Evolutionary conservation across 768 basidiomycete genomes (phyloP).

Genomic region (Cytidiella melzeri): DNA sequence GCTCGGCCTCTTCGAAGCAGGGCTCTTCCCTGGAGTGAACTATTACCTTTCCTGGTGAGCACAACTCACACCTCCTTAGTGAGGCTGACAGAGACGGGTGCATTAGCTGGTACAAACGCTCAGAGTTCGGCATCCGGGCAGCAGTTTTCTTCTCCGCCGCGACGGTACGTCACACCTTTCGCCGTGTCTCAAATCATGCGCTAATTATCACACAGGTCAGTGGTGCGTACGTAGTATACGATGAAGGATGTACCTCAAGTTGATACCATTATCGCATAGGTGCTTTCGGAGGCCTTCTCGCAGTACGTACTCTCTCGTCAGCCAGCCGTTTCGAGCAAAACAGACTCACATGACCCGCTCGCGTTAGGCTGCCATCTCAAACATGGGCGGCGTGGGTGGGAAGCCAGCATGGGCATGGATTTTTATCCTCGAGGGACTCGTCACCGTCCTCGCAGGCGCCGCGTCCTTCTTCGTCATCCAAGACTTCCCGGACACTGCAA

Average conservation of each 20-base stretch:
- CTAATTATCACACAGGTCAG: constrained; percentile 6
- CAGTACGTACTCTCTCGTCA: too few relatives aligned
- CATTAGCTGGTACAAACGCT: constrained; percentile 58
- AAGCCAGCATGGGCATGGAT: constrained; percentile 68
- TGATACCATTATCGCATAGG: constrained; percentile 37
- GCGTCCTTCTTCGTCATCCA: constrained; percentile 73
- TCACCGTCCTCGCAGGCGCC: constrained; percentile 58
- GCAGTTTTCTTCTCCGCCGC: constrained; percentile 53
- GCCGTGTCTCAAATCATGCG: constrained; percentile 1
- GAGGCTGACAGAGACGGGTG: background rate
- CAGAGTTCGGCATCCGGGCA: constrained; percentile 60
- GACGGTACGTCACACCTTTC: constrained; percentile 35
- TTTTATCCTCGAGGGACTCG: constrained; percentile 69
- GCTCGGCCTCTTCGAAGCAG: constrained; percentile 71
- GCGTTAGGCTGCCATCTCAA: constrained; percentile 57
- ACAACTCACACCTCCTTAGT: background rate
- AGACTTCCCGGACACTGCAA: constrained; percentile 80
- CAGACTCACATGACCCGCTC: too few relatives aligned
- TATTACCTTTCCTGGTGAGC: constrained; percentile 66
- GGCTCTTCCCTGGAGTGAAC: constrained; percentile 44
- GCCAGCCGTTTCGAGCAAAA: too few relatives aligned
- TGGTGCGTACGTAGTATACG: constrained; percentile 6
- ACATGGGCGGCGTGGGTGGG: constrained; percentile 65
- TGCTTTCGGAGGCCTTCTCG: constrained; percentile 75
- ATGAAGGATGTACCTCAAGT: too few relatives aligned